Evolutionary conservation across 805 yeast species (phyloP).

Genomic region (Pichia eremophila): DNA sequence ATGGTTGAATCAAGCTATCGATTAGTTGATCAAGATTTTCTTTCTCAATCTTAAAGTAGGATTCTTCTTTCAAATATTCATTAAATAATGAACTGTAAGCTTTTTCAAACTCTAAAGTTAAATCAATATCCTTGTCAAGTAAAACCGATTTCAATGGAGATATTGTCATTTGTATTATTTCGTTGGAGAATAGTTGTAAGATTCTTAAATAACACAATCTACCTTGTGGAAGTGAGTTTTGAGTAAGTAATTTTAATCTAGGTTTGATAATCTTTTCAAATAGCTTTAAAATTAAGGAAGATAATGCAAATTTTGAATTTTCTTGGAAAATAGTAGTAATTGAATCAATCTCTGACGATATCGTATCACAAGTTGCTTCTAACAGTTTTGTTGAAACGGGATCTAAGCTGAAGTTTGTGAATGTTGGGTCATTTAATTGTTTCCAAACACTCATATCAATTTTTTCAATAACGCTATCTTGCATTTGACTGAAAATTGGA

Average conservation of each 20-base stretch:
- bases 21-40: slow-evolving; percentile 52
- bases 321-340: slow-evolving; percentile 57
- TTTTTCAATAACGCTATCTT: slow-evolving; percentile 15
- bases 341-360: slow-evolving; percentile 63
- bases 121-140: slow-evolving; percentile 35
- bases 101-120: slow-evolving; percentile 53
- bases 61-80: slow-evolving; percentile 54
- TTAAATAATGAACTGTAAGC: slow-evolving; percentile 64
- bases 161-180: slow-evolving; percentile 46
- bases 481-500: slow-evolving; percentile 50
- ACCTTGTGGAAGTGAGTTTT: slow-evolving; percentile 52
- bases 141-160: slow-evolving; percentile 58
- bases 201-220: slow-evolving; percentile 68
- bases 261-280: slow-evolving; percentile 63
- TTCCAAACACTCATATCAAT: slow-evolving; percentile 39
- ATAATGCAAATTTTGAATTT: slow-evolving; percentile 54
- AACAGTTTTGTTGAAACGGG: slow-evolving; percentile 42
- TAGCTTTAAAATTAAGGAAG: slow-evolving; percentile 62
- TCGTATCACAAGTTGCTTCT: slow-evolving; percentile 46
- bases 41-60: slow-evolving; percentile 65
- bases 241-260: slow-evolving; percentile 47
- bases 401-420: slow-evolving; percentile 39
- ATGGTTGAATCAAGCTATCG: slow-evolving; percentile 35
- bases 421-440: slow-evolving; percentile 49
- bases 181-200: slow-evolving; percentile 54